Evolutionary conservation across 1,139 yeast species (phyloP).

Genomic region (Meyerozyma sp.): DNA sequence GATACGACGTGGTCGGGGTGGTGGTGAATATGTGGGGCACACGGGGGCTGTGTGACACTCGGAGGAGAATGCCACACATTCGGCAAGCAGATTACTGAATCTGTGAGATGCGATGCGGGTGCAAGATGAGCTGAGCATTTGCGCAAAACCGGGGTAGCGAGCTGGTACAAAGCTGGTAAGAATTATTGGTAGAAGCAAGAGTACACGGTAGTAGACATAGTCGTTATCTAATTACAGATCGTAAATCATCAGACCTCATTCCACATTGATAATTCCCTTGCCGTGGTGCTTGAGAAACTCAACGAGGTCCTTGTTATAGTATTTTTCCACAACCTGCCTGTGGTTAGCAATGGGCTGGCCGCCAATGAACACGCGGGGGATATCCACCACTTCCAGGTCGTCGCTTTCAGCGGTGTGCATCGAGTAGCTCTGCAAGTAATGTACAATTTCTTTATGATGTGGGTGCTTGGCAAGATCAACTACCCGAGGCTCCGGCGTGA

Average conservation of each 20-base stretch:
- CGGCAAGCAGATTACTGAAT: background rate
- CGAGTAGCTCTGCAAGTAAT: constrained; percentile 19
- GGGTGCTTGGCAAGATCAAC: constrained; percentile 30
- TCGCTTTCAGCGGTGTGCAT: constrained; percentile 5
- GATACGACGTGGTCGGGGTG: background rate
- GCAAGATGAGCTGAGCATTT: background rate
- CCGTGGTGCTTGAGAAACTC: constrained; percentile 20
- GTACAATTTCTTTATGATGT: constrained; percentile 18
- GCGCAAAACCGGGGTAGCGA: background rate
- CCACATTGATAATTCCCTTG: constrained; percentile 21
- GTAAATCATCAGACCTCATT: constrained; percentile 4
- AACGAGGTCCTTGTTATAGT: constrained; percentile 15
- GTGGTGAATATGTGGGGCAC: background rate
- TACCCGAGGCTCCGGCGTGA: constrained; percentile 28
- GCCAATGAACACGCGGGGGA: constrained; percentile 29
- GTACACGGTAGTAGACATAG: background rate
- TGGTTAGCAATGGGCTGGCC: constrained; percentile 27
- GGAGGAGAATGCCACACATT: constrained; percentile 1
- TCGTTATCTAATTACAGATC: background rate
- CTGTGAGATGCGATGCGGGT: background rate
- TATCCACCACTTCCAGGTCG: constrained; percentile 11
- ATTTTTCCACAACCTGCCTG: constrained; percentile 18
- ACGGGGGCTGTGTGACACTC: background rate
- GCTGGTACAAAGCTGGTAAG: background rate
- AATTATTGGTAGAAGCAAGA: too few relatives aligned